Evolutionary conservation across 257 asterid genomes (phyloP), one percentile per base, ranked within the genome.

Genomic region (Solanum chmielewskii): DNA sequence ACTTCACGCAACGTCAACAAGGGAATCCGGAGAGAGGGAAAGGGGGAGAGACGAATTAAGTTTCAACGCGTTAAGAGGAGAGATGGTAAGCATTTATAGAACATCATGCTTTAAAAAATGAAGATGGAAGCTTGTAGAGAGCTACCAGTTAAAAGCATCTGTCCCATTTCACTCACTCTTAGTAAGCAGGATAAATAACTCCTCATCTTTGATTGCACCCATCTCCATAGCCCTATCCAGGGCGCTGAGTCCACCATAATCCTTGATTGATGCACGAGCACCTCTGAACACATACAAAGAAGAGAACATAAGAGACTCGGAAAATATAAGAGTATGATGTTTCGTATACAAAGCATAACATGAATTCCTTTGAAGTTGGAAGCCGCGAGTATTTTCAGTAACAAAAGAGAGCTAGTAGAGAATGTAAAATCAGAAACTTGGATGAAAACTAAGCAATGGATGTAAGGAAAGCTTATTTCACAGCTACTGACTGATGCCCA

Each of bases 121-220:
- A 47, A 47, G 68, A 45, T 15, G 84, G 66, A 56, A 78, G 27
- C 27, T 35, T 27, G n/a, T 16, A 49, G 85, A 49, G 85, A 29
- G 44, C 39, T 80, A 29, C 69, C 69, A 31, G n/a, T 31, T 49
- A 83, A 73, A 78, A 78, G 33, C 23, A 80, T 39, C 11, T 44
- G 69, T 81, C 81, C 68, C 11, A 60, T 70, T 87, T 95, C 92
- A 96, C 62, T 93, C 95, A 64, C 97, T 95, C 92, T 91, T 97
- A 6, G 98, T 83, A 47, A 97, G 98, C 94, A 97, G 89, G 89
- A 97, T 88, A 86, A 97, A 97, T 85, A 97, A 97, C 92, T 92
- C 93, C 85, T 95, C 99, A 87, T 97, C 99, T 75, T 97, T 94
- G 88, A 95, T 94, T 90, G 98, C 98, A 86, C 99, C 99, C 95